These are phyloP conservation scores for Nemania diffusa DNA, from an alignment of 2,329 filamentous ascomycete species.

Conservation along the genomic window DNA sequence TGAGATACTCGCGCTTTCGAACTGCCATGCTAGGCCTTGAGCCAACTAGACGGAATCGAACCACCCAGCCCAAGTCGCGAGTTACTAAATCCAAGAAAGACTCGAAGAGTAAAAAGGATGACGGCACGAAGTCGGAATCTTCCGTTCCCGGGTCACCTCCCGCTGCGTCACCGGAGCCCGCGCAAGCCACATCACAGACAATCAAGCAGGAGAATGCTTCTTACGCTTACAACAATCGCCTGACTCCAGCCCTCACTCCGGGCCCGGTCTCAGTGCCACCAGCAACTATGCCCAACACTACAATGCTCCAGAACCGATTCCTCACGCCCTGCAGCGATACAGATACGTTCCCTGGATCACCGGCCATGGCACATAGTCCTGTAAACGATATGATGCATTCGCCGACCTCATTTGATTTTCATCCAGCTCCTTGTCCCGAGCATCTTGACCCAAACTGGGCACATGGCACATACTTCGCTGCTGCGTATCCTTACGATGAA, in stretches of 20 bases:
- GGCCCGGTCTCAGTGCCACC: conserved; percentile 46
- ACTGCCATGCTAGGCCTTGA: conserved; percentile 59
- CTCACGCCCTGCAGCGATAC: conserved; percentile 66
- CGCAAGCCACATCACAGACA: conserved; percentile 37
- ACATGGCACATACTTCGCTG: conserved; percentile 52
- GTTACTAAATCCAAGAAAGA: conserved; percentile 60
- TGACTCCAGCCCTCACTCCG: conserved; percentile 44
- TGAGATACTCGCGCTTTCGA: conserved; percentile 67
- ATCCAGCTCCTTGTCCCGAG: conserved; percentile 46
- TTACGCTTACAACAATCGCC: conserved; percentile 45
- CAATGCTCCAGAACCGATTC: conserved; percentile 51
- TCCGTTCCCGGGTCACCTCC: conserved; percentile 37
- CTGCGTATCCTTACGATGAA: conserved; percentile 54
- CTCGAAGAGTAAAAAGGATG: conserved; percentile 52
- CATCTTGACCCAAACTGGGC: conserved; percentile 46
- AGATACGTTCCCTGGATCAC: conserved; percentile 52
- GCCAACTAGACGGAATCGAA: conserved; percentile 59
- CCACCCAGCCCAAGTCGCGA: conserved; percentile 53
- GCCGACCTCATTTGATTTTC: conserved; percentile 48
- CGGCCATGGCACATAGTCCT: conserved; percentile 49
- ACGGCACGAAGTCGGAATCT: conserved; percentile 55
- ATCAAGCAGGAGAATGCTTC: conserved; percentile 55
- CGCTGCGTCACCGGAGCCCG: conserved; percentile 33
- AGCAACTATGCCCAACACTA: conserved; percentile 43
- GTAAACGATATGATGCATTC: conserved; percentile 48